These are phyloP conservation scores for Botrytis fabae DNA, from an alignment of 2,329 filamentous ascomycete genomes.

Conservation along the genomic window DNA sequence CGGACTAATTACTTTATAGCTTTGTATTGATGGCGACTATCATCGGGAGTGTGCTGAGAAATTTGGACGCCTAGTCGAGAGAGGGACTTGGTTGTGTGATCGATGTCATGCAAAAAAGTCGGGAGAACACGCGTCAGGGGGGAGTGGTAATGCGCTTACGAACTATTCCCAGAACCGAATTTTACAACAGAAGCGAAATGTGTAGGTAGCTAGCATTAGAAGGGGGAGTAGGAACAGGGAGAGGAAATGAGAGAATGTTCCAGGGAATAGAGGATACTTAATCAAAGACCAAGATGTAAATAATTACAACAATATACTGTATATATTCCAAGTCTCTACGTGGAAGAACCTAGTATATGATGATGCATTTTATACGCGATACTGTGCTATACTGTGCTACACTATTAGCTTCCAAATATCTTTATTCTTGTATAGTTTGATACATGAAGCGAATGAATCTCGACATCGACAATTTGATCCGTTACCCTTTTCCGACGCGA, in stretches of 20 bases:
- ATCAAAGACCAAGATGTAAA: background rate
- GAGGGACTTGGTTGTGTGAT: conserved; percentile 12
- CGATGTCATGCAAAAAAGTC: background rate
- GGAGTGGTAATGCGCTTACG: background rate
- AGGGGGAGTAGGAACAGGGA: background rate
- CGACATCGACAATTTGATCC: background rate
- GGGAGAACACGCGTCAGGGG: background rate
- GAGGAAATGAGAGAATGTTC: background rate
- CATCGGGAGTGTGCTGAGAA: conserved; percentile 13
- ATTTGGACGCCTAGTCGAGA: background rate
- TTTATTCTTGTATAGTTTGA: too few species aligned
- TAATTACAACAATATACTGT: background rate
- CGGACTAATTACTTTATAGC: background rate
- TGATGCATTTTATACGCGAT: background rate
- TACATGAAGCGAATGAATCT: background rate
- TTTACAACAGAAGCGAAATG: background rate
- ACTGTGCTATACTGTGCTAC: too few species aligned
- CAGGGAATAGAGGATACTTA: background rate
- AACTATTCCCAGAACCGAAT: background rate
- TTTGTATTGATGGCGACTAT: background rate
- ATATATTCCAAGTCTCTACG: background rate
- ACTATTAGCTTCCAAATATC: background rate
- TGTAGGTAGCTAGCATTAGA: background rate
- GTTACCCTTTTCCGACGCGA: background rate
- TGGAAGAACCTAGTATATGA: background rate